Conservation (phyloP, 1,284 basidiomycete species). For the Clitocybe nebularis region DNA sequence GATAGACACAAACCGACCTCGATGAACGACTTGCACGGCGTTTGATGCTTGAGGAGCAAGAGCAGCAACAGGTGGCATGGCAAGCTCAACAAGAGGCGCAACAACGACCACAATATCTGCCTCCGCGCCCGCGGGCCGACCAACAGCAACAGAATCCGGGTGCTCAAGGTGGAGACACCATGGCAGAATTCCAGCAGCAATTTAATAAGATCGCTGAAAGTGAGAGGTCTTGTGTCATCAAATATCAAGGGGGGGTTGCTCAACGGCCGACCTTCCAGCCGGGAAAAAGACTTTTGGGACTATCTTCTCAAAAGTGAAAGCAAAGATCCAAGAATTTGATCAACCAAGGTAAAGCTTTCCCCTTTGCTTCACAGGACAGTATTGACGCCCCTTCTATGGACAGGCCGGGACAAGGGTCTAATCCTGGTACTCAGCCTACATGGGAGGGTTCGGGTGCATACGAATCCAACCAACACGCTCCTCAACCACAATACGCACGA, state of each 20-base stretch:
- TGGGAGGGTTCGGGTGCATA: conserved; percentile 7
- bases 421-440: conserved; percentile 9
- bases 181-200: conserved; percentile 68
- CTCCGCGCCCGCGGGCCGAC: conserved; percentile 19
- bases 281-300: conserved; percentile 74
- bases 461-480: not conserved
- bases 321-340: conserved; percentile 77
- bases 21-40: conserved; percentile 74
- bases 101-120: conserved; percentile 14
- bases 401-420: conserved; percentile 6
- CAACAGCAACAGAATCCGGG: conserved; percentile 19
- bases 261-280: conserved; percentile 33
- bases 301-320: conserved; percentile 69
- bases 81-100: conserved; percentile 23
- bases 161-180: conserved; percentile 36
- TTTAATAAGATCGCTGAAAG: conserved; percentile 73
- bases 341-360: conserved; percentile 31
- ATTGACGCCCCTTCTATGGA: not conserved
- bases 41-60: conserved; percentile 65
- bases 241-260: not conserved
- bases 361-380: not conserved
- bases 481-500: conserved; percentile 6
- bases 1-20: conserved; percentile 57
- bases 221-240: conserved; percentile 38
- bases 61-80: conserved; percentile 32